Evolutionary conservation across 352 stramenopile genomes (phyloP).

Genomic region (Phytopythium helicoides): DNA sequence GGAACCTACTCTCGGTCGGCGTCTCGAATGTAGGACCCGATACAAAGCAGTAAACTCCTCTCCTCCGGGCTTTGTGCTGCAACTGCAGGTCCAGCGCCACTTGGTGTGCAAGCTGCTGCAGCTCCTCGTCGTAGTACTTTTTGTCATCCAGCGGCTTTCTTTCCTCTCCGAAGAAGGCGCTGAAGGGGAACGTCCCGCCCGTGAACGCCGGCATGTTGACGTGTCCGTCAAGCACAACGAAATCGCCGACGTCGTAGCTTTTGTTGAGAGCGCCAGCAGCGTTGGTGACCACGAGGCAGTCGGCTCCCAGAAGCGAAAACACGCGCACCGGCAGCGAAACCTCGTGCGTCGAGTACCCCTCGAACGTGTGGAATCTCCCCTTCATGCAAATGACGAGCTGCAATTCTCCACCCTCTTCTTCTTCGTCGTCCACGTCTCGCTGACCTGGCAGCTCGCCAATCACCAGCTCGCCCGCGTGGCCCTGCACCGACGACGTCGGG

Average conservation of each 20-base stretch:
- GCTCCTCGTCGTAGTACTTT: slow-evolving; percentile 86
- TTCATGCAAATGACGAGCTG: slow-evolving; percentile 91
- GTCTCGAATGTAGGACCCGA: slow-evolving; percentile 97
- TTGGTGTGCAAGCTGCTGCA: slow-evolving; percentile 81
- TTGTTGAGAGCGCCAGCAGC: slow-evolving; percentile 94
- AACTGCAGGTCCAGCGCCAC: slow-evolving; percentile 83
- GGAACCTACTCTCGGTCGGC: slow-evolving; percentile 91
- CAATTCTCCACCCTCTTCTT: slow-evolving; percentile 26
- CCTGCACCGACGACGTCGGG: slow-evolving; percentile 89
- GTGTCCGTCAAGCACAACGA: slow-evolving; percentile 96
- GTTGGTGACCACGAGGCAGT: slow-evolving; percentile 97
- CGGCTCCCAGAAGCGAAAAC: slow-evolving; percentile 94
- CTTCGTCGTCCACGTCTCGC: too few species aligned
- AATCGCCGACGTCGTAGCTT: slow-evolving; percentile 93
- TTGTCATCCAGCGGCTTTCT: slow-evolving; percentile 17
- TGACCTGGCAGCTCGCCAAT: slow-evolving; percentile 76
- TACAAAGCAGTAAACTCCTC: slow-evolving; percentile 96
- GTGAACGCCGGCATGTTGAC: slow-evolving; percentile 92
- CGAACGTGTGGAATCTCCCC: slow-evolving; percentile 96
- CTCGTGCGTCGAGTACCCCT: slow-evolving; percentile 94
- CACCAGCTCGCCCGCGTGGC: slow-evolving; percentile 93
- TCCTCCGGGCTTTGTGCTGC: slow-evolving; percentile 70
- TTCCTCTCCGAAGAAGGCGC: slow-evolving; percentile 91
- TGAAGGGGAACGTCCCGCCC: slow-evolving; percentile 92
- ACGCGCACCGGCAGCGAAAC: slow-evolving; percentile 93